phyloP scores from a whole-genome alignment of 2,329 filamentous ascomycete genomes.

The Aspergillus terreus region DNA sequence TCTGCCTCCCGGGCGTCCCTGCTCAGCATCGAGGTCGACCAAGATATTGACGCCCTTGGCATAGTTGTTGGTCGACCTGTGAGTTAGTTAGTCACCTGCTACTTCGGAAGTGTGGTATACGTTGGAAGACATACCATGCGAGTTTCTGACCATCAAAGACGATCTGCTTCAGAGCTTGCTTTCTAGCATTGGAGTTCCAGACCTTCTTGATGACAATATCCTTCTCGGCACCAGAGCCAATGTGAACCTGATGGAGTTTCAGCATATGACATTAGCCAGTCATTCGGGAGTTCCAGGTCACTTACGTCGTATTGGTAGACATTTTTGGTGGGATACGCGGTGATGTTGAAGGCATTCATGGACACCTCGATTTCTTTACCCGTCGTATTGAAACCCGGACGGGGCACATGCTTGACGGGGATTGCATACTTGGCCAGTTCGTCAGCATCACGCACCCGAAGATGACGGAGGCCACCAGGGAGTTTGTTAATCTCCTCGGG shows the following conservation, averaged over 20 bases:
- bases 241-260: constrained; percentile 53
- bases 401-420: constrained; percentile 35
- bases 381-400: constrained; percentile 56
- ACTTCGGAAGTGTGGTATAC: constrained; percentile 23
- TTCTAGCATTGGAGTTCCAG: constrained; percentile 65
- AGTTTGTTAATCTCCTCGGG: constrained; percentile 20
- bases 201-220: constrained; percentile 68
- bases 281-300: constrained; percentile 15
- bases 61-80: constrained; percentile 36
- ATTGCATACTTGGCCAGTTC: constrained; percentile 28
- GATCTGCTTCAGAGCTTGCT: constrained; percentile 58
- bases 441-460: constrained; percentile 26
- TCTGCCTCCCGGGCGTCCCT: constrained; percentile 42
- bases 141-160: constrained; percentile 81
- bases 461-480: constrained; percentile 20
- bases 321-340: constrained; percentile 54
- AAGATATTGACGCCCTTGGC: constrained; percentile 50
- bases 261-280: constrained; percentile 1
- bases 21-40: constrained; percentile 71
- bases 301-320: constrained; percentile 85
- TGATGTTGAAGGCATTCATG: constrained; percentile 74
- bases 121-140: constrained; percentile 63
- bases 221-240: constrained; percentile 63
- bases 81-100: constrained; percentile 20
- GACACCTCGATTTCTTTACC: constrained; percentile 55